Percentiles rank a stretch among this genome's conserved stretches.
Conservation (phyloP, 306 rosid genomes). For the Cicer judaicum region DNA sequence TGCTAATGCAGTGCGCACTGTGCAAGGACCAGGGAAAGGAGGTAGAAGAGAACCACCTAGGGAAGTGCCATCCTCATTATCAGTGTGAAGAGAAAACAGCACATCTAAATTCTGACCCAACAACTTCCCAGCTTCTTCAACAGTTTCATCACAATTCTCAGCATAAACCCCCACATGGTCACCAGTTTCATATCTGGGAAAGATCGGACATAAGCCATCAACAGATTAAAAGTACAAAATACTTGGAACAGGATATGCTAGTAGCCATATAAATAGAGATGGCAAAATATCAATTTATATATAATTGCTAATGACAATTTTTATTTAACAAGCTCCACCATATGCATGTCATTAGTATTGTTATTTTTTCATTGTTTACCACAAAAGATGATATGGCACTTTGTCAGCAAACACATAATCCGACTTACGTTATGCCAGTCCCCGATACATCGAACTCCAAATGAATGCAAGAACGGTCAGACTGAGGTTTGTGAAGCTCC, state of each 20-base stretch:
- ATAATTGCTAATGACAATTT: conserved; percentile 8
- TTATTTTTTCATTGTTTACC: conserved; percentile 20
- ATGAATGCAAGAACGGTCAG: conserved; percentile 91
- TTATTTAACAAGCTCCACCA: background rate
- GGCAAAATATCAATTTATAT: conserved; percentile 24
- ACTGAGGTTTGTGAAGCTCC: conserved; percentile 84
- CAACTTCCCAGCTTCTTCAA: conserved; percentile 79
- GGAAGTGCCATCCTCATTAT: conserved; percentile 83
- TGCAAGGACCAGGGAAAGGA: conserved; percentile 92
- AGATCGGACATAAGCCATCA: conserved; percentile 39
- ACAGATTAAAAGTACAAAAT: conserved; percentile 20
- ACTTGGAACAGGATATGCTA: conserved; percentile 17
- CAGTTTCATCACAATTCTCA: conserved; percentile 76
- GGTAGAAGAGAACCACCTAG: conserved; percentile 81
- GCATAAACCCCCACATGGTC: conserved; percentile 96
- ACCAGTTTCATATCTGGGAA: conserved; percentile 91
- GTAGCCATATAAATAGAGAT: conserved; percentile 6
- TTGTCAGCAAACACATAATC: conserved; percentile 28
- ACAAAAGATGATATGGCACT: conserved; percentile 6
- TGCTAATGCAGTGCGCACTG: conserved; percentile 73
- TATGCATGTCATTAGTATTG: conserved; percentile 4
- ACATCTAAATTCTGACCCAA: conserved; percentile 77
- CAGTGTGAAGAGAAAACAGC: conserved; percentile 77
- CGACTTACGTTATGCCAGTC: conserved; percentile 69
- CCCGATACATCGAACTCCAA: conserved; percentile 81